Evolutionary conservation across 1,284 basidiomycete species (phyloP), one percentile per base, ranked within the genome.

Genomic region (Earliella scabrosa): DNA sequence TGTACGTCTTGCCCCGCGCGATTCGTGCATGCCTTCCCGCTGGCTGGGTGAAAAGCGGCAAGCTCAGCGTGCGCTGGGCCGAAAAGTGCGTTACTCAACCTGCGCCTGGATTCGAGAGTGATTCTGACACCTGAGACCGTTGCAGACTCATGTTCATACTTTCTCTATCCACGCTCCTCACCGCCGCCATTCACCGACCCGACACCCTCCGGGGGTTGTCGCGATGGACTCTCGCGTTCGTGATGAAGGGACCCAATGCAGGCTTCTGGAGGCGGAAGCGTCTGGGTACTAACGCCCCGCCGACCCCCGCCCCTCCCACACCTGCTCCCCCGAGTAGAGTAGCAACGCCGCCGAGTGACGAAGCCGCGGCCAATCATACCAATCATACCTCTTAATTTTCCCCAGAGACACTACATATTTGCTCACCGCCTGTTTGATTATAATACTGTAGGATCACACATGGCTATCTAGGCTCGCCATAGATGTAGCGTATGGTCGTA

Each of bases 401-500:
- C n/a, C n/a, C n/a, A n/a, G n/a, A n/a, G n/a, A n/a, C n/a, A n/a
- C n/a, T n/a, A n/a, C n/a, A n/a, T n/a, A n/a, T n/a, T n/a, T n/a
- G n/a, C n/a, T n/a, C n/a, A n/a, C n/a, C n/a, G n/a, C n/a, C 26
- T 41, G 35, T 35, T 31, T 2, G 32, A 32, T 34, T 21, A 23
- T 48, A 32, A 21, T n/a, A n/a, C n/a, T n/a, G n/a, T n/a, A n/a
- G n/a, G n/a, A 10, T 38, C 35, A 21, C 34, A 32, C 44, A 43
- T 20, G 21, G 11, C 23, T 16, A 31, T 27, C 68, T 71, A 90
- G 48, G 81, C 87, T 50, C 74, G 75, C 97, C 97, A 99, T 26
- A 96, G 66, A 71, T 90, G 85, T 73, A 98, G 70, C 23, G 79
- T 74, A 68, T 95, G 92, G 71, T 99, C 97, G 71, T 99, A 99